phyloP scores from a whole-genome alignment of 192 early-diverging fungal species.

The Mortierella hygrophila region DNA sequence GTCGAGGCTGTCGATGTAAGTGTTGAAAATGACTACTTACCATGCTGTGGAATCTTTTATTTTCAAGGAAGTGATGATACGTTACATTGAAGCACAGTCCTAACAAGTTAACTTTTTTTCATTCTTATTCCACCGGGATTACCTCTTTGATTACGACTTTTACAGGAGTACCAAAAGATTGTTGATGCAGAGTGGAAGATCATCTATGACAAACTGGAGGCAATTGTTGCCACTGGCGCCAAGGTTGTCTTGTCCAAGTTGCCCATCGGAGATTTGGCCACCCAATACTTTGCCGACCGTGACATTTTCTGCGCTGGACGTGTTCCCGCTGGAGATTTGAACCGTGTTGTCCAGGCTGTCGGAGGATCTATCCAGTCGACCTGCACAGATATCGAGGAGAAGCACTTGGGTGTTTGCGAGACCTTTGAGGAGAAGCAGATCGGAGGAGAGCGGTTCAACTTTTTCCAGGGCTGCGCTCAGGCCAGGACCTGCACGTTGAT shows the following conservation, averaged over 20 bases:
- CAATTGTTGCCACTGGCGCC: constrained; percentile 94
- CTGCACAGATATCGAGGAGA: constrained; percentile 82
- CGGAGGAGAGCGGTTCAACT: constrained; percentile 96
- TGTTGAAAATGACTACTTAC: background rate
- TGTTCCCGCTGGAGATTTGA: constrained; percentile 92
- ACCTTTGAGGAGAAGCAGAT: constrained; percentile 97
- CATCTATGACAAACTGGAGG: constrained; percentile 98
- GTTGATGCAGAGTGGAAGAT: constrained; percentile 99
- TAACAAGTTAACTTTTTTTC: background rate
- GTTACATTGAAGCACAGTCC: background rate
- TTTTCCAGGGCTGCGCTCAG: constrained; percentile 94
- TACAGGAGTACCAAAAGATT: constrained; percentile 97
- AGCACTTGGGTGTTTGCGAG: constrained; percentile 91
- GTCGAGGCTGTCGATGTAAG: constrained; percentile 86
- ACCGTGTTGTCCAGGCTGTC: constrained; percentile 94
- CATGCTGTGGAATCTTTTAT: background rate
- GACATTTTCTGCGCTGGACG: constrained; percentile 99
- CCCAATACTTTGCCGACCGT: constrained; percentile 99
- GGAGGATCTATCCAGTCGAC: constrained; percentile 95
- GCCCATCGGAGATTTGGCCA: constrained; percentile 98
- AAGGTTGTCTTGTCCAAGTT: constrained; percentile 97
- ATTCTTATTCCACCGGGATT: background rate
- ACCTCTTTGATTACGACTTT: constrained; percentile 2
- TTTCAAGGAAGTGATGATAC: background rate
- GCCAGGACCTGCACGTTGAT: constrained; percentile 97